phyloP scores from a whole-genome alignment of 306 rosid genomes.

The Ormosia semicastrata region DNA sequence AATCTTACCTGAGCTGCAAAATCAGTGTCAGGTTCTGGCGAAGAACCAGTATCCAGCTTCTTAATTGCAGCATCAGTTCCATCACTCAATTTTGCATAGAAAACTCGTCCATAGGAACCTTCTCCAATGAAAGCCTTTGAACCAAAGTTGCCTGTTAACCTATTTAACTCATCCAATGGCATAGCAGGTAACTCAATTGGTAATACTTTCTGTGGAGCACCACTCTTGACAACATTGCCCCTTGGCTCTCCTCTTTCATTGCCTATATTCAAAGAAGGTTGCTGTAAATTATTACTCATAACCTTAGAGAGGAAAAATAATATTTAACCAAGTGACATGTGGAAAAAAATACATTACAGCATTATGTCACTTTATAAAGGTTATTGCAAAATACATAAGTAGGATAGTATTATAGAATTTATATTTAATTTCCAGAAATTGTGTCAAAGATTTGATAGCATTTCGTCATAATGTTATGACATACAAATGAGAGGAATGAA shows the following conservation, averaged over 20 bases:
- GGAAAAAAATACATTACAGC: background rate
- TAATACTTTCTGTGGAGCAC: constrained; percentile 70
- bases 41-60: constrained; percentile 69
- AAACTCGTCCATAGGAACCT: constrained; percentile 96
- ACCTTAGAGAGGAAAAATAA: background rate
- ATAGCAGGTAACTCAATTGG: constrained; percentile 80
- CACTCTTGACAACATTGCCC: constrained; percentile 51
- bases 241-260: constrained; percentile 85
- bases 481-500: background rate
- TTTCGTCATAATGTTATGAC: background rate
- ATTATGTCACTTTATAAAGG: background rate
- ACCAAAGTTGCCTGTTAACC: constrained; percentile 76
- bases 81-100: constrained; percentile 55
- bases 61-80: constrained; percentile 84
- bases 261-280: constrained; percentile 38
- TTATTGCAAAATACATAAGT: background rate
- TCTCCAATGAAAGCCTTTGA: constrained; percentile 82
- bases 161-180: constrained; percentile 69
- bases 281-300: background rate
- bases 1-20: constrained; percentile 64
- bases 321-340: background rate
- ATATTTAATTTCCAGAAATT: background rate
- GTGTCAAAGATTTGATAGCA: background rate
- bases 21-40: constrained; percentile 76
- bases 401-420: background rate